phyloP scores from a whole-genome alignment of 1,139 yeast species.

The Meyerozyma sp. region DNA sequence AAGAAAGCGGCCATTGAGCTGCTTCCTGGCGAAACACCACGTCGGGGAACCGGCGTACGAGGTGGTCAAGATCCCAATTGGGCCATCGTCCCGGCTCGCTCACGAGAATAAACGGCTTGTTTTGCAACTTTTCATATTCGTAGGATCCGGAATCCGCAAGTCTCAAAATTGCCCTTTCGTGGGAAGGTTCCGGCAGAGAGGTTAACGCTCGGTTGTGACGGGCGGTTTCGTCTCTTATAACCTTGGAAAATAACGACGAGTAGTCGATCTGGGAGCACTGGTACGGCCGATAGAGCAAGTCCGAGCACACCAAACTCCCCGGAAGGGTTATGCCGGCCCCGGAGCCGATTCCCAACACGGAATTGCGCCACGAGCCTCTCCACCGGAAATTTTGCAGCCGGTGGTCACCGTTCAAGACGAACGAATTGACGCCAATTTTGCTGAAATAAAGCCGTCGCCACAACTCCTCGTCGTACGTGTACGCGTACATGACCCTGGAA shows the following conservation, averaged over 20 bases:
- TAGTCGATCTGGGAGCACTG: slow-evolving; percentile 74
- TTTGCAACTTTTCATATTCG: slow-evolving; percentile 38
- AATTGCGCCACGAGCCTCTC: slow-evolving; percentile 77
- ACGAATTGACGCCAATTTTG: slow-evolving; percentile 5
- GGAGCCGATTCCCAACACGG: slow-evolving; percentile 40
- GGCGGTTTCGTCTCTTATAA: slow-evolving; percentile 43
- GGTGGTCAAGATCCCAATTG: slow-evolving; percentile 49
- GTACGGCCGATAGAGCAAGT: slow-evolving; percentile 68
- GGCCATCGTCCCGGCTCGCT: slow-evolving; percentile 52
- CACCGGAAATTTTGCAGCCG: slow-evolving; percentile 28
- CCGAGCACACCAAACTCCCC: slow-evolving; percentile 41
- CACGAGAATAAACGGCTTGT: slow-evolving; percentile 65
- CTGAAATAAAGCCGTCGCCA: slow-evolving; percentile 62
- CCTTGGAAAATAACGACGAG: slow-evolving; percentile 35
- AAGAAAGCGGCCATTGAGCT: slow-evolving; percentile 67
- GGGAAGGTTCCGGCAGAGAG: slow-evolving; percentile 15
- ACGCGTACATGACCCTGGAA: slow-evolving; percentile 69
- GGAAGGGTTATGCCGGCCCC: slow-evolving; percentile 36
- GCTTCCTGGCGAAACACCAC: slow-evolving; percentile 77
- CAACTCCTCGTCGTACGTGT: slow-evolving; percentile 64
- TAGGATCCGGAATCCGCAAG: slow-evolving; percentile 33
- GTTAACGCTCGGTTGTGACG: slow-evolving; percentile 21
- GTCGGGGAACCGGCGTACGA: slow-evolving; percentile 51
- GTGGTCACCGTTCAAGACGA: neutral
- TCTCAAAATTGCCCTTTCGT: slow-evolving; percentile 35